These are phyloP conservation scores for Mycena floridula DNA, from an alignment of 768 basidiomycete species.

Conservation along the genomic window DNA sequence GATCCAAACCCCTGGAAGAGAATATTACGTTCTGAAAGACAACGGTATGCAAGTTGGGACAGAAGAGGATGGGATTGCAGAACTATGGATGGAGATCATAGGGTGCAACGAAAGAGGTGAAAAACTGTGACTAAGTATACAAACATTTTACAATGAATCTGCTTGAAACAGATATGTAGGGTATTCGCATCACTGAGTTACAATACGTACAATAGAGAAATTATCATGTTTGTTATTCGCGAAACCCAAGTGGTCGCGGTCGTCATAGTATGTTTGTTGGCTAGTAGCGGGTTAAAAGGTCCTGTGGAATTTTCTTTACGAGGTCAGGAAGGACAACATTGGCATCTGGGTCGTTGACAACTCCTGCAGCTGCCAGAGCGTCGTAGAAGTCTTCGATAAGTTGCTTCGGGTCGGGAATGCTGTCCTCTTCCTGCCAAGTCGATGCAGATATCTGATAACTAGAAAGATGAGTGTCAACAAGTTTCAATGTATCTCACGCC, in stretches of 20 bases:
- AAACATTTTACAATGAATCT: too few relatives aligned
- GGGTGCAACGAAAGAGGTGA: slow-evolving; percentile 28
- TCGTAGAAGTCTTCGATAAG: neutral
- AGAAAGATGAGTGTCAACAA: neutral
- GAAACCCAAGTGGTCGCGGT: too few relatives aligned
- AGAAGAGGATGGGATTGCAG: slow-evolving; percentile 67
- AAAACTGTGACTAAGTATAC: too few relatives aligned
- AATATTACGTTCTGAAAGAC: slow-evolving; percentile 65
- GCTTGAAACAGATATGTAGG: too few relatives aligned
- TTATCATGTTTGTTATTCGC: neutral
- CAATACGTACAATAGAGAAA: neutral
- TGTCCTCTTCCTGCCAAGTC: neutral
- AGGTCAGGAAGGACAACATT: neutral
- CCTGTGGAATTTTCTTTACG: neutral
- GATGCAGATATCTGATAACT: neutral
- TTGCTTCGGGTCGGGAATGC: neutral
- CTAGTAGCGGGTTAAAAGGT: neutral
- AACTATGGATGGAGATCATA: slow-evolving; percentile 56
- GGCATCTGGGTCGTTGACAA: neutral
- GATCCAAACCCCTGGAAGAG: slow-evolving; percentile 63
- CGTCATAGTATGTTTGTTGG: neutral
- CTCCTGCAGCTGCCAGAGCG: neutral
- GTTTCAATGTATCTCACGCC: too few relatives aligned
- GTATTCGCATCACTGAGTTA: too few relatives aligned
- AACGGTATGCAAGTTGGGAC: slow-evolving; percentile 74